A percentile compares a stretch with the other conserved stretches of the same genome.
These are phyloP conservation scores for Acer negundo DNA, from an alignment of 345 rosid species.

Conservation along the genomic window DNA sequence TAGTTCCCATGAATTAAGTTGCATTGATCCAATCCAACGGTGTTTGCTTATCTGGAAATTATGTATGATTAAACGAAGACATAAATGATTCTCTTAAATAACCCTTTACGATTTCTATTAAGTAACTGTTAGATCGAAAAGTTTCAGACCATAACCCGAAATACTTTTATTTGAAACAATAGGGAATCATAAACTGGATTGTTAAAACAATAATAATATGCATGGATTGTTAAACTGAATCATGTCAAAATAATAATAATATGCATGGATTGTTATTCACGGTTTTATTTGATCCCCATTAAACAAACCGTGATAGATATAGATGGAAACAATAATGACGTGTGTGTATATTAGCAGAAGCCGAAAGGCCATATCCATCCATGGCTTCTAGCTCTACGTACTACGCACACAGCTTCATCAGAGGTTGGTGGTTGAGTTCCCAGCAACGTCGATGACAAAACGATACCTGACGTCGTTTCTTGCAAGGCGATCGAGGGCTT, in stretches of 20 bases:
- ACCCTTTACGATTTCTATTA: too few species aligned
- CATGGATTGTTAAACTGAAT: background rate
- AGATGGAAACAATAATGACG: background rate
- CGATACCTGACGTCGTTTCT: constrained; percentile 64
- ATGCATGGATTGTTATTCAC: background rate
- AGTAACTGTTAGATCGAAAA: too few species aligned
- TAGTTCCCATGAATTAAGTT: background rate
- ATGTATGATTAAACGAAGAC: too few species aligned
- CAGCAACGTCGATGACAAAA: constrained; percentile 60
- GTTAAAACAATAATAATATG: background rate
- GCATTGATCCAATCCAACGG: background rate
- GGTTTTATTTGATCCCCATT: too few species aligned
- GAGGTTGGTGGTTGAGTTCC: constrained; percentile 18
- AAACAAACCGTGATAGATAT: too few species aligned
- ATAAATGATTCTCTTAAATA: too few species aligned
- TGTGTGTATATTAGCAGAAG: background rate
- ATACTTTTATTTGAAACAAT: too few species aligned
- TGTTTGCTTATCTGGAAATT: background rate
- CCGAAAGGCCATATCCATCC: background rate
- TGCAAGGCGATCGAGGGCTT: constrained; percentile 51
- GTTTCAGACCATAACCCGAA: too few species aligned
- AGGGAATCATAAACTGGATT: too few species aligned
- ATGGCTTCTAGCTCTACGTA: background rate
- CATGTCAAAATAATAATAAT: background rate
- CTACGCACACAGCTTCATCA: background rate